phyloP scores from a whole-genome alignment of 352 stramenopile genomes.

The Blastocystis sp. region DNA sequence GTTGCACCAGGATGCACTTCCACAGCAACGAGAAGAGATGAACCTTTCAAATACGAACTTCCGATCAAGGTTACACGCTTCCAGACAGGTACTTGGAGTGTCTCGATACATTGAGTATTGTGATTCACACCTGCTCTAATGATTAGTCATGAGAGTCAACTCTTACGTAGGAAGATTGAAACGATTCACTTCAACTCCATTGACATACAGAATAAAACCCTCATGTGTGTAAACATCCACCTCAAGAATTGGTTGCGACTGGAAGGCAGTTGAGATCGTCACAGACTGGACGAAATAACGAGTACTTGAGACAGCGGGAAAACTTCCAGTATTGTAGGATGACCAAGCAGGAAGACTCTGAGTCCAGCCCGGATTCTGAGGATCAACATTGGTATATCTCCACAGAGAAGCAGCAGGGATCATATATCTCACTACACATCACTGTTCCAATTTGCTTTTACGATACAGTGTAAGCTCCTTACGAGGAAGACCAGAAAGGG shows the following conservation, averaged over 20 bases:
- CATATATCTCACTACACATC: constrained; percentile 18
- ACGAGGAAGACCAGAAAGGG: neutral
- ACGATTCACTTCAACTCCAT: constrained; percentile 51
- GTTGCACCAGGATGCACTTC: constrained; percentile 4
- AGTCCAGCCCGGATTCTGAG: neutral
- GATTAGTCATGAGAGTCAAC: neutral
- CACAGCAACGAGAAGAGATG: constrained; percentile 2
- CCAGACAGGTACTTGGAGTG: neutral
- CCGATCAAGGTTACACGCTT: neutral
- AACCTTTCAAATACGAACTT: neutral
- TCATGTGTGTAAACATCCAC: constrained; percentile 13
- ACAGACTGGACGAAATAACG: neutral
- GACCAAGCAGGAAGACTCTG: neutral
- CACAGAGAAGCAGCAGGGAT: neutral
- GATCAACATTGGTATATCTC: constrained; percentile 10
- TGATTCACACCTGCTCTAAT: neutral
- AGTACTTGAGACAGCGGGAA: neutral
- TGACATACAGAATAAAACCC: constrained; percentile 60
- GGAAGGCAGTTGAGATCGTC: neutral
- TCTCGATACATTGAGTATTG: neutral
- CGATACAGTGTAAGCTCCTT: constrained; percentile 46
- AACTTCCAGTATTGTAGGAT: neutral
- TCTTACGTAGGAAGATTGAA: constrained; percentile 43
- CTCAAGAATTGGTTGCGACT: constrained; percentile 12
- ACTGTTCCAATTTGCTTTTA: neutral